phyloP scores from a whole-genome alignment of 176 grass and related monocot genomes.

The Aegilops longissima region DNA sequence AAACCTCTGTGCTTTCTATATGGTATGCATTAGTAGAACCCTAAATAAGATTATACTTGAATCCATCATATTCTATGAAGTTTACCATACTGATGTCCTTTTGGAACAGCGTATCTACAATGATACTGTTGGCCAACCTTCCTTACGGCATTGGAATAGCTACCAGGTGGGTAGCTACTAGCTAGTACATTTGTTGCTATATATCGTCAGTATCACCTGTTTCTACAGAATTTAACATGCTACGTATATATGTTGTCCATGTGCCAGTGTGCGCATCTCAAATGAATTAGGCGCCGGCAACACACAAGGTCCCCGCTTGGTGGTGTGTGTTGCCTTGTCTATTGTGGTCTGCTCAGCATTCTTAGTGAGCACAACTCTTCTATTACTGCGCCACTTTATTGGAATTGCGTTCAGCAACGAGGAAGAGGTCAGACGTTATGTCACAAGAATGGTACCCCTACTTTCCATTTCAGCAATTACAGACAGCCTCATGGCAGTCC shows the following conservation, averaged over 20 bases:
- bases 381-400: slow-evolving; percentile 31
- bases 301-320: slow-evolving; percentile 41
- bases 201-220: background rate
- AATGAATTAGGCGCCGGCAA: slow-evolving; percentile 67
- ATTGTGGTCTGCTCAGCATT: slow-evolving; percentile 27
- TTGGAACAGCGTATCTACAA: slow-evolving; percentile 45
- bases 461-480: slow-evolving; percentile 45
- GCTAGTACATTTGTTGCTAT: background rate
- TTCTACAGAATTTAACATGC: background rate
- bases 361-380: slow-evolving; percentile 37
- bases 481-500: slow-evolving; percentile 56
- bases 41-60: background rate
- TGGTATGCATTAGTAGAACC: slow-evolving; percentile 34
- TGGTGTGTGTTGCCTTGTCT: slow-evolving; percentile 30
- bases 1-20: slow-evolving; percentile 69
- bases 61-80: background rate
- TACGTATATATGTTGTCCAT: background rate
- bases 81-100: slow-evolving; percentile 10
- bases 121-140: slow-evolving; percentile 38
- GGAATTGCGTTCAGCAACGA: slow-evolving; percentile 67
- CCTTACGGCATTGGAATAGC: slow-evolving; percentile 57
- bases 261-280: slow-evolving; percentile 48
- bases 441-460: slow-evolving; percentile 46
- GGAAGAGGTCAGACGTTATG: slow-evolving; percentile 22
- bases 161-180: slow-evolving; percentile 32